Base-by-base conservation (phyloP, 2,329 filamentous ascomycete species). In the Xylaria sp. region DNA sequence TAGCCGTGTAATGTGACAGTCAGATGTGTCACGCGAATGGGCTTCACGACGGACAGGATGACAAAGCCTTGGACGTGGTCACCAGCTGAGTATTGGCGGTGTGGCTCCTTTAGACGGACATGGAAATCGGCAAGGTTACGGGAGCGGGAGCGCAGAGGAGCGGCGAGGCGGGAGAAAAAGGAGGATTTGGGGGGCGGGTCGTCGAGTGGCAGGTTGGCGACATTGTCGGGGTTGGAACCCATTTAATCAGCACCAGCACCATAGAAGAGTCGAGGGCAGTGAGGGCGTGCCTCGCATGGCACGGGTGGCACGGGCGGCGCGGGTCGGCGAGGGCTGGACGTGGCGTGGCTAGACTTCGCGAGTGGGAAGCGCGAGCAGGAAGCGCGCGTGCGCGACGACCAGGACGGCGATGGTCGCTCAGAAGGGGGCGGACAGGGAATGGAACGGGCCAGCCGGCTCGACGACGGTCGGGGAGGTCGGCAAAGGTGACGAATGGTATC, bases 61-160 rank as follows among this genome's bases (percentile, higher is more conserved):
- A 94, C 90, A 66, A 85, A 85, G 55, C 91, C 91, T 60, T 84
- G 85, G 47, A 95, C 89, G 67, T 87, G 79, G 72, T 94, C 91
- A 63, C 91, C 91, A 3, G 90, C 89, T 25, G 81, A 82, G 76
- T 93, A 93, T 70, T 90, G 87, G 67, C 88, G 87, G 76, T 93
- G 88, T 11, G 91, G 91, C 72, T 94, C 90, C 72, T 91, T 85
- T 51, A 90, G 86, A 67, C 87, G 85, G 74, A 95, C 87, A 76
- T 91, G 87, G 78, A 93, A 95, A 73, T 94, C 91, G 78, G 87
- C 82, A 68, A 92, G 81, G 74, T 90, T 87, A 70, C 90, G 88
- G 23, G 78, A 80, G 59, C 82, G 80, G 62, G 80, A 80, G 46
- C 83, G 80, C 60, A 84, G 77, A 49, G 83, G 81, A 47, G 83